These are phyloP conservation scores for Raffaelea albimanens DNA, from an alignment of 2,329 filamentous ascomycete species.

Conservation along the genomic window DNA sequence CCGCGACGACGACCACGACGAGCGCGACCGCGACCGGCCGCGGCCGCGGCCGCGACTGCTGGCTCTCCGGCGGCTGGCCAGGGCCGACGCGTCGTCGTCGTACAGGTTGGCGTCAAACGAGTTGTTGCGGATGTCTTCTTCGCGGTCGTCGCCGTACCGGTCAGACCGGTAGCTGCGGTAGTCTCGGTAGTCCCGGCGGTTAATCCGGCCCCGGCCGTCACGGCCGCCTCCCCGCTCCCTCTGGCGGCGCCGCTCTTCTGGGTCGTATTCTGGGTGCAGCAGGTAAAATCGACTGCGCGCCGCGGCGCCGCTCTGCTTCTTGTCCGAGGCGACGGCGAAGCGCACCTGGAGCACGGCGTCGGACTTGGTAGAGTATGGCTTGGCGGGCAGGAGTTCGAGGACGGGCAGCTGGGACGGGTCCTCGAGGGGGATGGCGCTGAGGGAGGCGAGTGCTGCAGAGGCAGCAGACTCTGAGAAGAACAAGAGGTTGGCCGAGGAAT, in stretches of 20 bases:
- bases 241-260: slow-evolving; percentile 56
- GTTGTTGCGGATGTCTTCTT: slow-evolving; percentile 38
- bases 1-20: slow-evolving; percentile 1
- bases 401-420: slow-evolving; percentile 47
- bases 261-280: slow-evolving; percentile 81
- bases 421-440: slow-evolving; percentile 41
- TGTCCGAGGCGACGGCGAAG: slow-evolving; percentile 64
- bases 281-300: slow-evolving; percentile 85
- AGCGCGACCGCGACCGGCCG: slow-evolving; percentile 15
- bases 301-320: slow-evolving; percentile 69
- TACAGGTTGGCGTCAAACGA: slow-evolving; percentile 65
- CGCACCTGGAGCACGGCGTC: slow-evolving; percentile 67
- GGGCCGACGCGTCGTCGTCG: slow-evolving; percentile 34
- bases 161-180: slow-evolving; percentile 16
- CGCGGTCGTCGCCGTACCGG: slow-evolving; percentile 29
- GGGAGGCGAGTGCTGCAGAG: slow-evolving; percentile 43
- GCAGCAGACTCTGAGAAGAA: slow-evolving; percentile 51
- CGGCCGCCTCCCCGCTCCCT: slow-evolving; percentile 11
- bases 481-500: slow-evolving; percentile 78
- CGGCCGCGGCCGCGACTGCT: slow-evolving; percentile 9
- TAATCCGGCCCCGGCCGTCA: slow-evolving; percentile 44
- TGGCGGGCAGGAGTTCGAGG: slow-evolving; percentile 60
- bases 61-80: slow-evolving; percentile 20
- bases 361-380: slow-evolving; percentile 57
- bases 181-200: slow-evolving; percentile 42